Evolutionary conservation across 495 filamentous ascomycete species (phyloP).

Genomic region (Neurospora sp.): DNA sequence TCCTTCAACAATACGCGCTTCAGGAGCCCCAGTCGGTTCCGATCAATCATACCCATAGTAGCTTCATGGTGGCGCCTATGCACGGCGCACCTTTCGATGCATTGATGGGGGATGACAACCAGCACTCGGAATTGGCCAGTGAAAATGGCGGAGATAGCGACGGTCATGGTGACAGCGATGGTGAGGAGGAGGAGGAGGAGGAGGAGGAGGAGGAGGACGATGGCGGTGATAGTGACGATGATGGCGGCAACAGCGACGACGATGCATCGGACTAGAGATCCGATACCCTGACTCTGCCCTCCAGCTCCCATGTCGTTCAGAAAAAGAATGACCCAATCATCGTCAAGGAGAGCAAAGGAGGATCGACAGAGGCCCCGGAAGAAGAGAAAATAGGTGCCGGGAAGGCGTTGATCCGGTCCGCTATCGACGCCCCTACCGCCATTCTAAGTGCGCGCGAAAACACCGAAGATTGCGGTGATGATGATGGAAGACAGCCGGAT

Average conservation of each 20-base stretch:
- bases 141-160: neutral
- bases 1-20: neutral
- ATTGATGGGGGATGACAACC: neutral
- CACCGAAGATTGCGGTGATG: neutral
- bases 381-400: neutral
- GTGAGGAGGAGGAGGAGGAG: neutral
- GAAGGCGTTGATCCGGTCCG: neutral
- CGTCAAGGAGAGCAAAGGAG: neutral
- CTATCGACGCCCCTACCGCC: neutral
- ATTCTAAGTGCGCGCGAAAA: neutral
- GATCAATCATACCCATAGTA: neutral
- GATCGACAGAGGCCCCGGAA: neutral
- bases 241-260: neutral
- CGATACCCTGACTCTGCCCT: neutral
- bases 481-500: neutral
- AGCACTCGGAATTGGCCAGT: neutral
- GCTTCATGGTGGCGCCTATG: neutral
- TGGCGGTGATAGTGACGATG: neutral
- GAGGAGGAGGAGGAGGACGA: neutral
- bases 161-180: neutral
- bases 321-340: neutral
- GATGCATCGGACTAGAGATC: neutral
- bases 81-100: neutral
- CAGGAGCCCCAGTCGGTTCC: neutral
- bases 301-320: neutral